These are phyloP conservation scores for Fusarium illudens DNA, from an alignment of 2,329 filamentous ascomycete genomes.

Conservation along the genomic window DNA sequence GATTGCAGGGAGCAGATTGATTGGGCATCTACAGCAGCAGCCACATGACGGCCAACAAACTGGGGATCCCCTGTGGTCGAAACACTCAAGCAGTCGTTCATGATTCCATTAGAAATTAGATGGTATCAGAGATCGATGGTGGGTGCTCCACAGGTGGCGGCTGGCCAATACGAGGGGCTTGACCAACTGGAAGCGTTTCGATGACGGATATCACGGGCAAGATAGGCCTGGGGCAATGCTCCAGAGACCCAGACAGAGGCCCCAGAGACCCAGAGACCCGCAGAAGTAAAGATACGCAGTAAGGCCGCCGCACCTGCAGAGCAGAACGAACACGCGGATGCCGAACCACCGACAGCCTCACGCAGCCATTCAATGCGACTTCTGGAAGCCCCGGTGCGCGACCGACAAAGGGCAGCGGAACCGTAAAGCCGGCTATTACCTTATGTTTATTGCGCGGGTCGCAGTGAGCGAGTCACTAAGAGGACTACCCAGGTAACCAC, in stretches of 20 bases:
- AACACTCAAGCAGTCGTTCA: constrained; percentile 11
- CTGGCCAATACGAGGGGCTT: neutral
- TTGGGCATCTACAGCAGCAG: neutral
- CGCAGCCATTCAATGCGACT: neutral
- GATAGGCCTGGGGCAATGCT: constrained; percentile 20
- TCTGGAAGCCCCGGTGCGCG: constrained; percentile 3
- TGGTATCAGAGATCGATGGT: constrained; percentile 20
- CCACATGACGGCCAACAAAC: neutral
- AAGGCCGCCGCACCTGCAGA: too few species aligned
- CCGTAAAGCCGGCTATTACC: constrained; percentile 2
- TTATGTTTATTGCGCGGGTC: constrained; percentile 6
- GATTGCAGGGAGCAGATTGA: neutral
- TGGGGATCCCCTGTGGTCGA: neutral
- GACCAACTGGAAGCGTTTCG: constrained; percentile 31
- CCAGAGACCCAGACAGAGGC: too few species aligned
- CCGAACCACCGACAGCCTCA: neutral
- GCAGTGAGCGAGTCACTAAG: neutral
- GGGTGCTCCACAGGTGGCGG: constrained; percentile 13
- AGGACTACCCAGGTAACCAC: neutral
- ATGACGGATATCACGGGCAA: constrained; percentile 32
- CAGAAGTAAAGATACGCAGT: neutral
- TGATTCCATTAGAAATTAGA: constrained; percentile 27
- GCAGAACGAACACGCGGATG: neutral
- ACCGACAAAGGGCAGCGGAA: neutral
- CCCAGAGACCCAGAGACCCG: too few species aligned